phyloP scores from a whole-genome alignment of 768 basidiomycete species.

The Sporobolomyces roseus region DNA sequence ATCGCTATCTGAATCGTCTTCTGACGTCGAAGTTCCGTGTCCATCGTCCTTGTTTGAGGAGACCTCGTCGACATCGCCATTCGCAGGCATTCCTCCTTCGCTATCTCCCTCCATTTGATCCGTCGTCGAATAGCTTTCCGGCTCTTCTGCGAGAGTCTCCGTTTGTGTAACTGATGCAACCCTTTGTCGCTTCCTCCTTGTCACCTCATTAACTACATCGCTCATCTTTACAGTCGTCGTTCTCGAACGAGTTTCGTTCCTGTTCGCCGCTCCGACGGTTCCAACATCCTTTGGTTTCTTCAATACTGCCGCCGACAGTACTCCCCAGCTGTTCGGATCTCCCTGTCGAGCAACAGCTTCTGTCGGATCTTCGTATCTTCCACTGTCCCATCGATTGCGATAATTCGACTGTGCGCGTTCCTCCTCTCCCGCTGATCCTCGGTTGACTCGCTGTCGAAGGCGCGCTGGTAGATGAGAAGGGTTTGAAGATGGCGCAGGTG shows the following conservation, averaged over 20 bases:
- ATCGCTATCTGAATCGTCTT: background rate
- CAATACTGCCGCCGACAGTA: conserved; percentile 1
- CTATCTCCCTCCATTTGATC: conserved; percentile 14
- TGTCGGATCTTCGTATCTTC: background rate
- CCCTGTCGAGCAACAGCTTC: conserved; percentile 16
- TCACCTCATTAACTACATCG: no score
- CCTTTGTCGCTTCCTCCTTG: background rate
- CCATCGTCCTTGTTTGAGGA: background rate
- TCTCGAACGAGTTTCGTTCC: no score
- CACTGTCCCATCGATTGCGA: background rate
- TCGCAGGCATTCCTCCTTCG: background rate
- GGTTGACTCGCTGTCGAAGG: background rate
- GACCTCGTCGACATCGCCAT: background rate
- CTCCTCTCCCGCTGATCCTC: background rate
- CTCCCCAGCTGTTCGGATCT: conserved; percentile 14
- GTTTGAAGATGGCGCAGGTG: background rate
- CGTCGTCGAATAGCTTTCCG: conserved; percentile 23
- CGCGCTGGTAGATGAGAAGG: background rate
- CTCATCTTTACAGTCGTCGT: no score
- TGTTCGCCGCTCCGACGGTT: background rate
- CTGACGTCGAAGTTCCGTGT: no score
- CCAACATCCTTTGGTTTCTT: no score
- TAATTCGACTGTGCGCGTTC: background rate
- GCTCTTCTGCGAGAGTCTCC: conserved; percentile 18
- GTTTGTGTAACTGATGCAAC: background rate